Conservation (phyloP, 495 filamentous ascomycete genomes). For the Elaphomyces granulatus region DNA sequence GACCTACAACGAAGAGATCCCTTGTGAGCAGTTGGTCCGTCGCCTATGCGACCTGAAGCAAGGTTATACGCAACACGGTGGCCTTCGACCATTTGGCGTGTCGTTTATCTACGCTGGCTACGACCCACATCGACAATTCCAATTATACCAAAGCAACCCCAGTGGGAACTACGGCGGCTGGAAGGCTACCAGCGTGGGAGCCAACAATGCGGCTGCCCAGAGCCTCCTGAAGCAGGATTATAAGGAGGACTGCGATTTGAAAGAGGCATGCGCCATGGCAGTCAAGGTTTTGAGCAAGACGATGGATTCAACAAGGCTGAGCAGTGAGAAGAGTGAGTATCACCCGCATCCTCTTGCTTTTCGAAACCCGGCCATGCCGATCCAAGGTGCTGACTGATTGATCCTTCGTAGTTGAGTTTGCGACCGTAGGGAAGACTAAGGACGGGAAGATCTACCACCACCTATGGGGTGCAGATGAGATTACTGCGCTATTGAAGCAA, state of each 20-base stretch:
- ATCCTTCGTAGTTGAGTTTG: constrained; percentile 69
- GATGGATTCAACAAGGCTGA: constrained; percentile 97
- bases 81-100: constrained; percentile 93
- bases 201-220: constrained; percentile 96
- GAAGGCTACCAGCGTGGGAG: constrained; percentile 96
- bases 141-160: constrained; percentile 99
- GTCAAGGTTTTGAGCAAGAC: constrained; percentile 99
- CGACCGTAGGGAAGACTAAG: constrained; percentile 90
- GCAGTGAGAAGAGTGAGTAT: constrained; percentile 89
- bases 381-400: constrained; percentile 6
- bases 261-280: constrained; percentile 93
- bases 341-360: not conserved
- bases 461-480: constrained; percentile 94
- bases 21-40: constrained; percentile 96
- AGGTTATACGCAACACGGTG: constrained; percentile 97
- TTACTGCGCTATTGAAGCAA: constrained; percentile 83
- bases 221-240: constrained; percentile 98
- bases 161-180: constrained; percentile 98
- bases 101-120: constrained; percentile 99
- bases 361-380: not conserved
- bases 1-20: constrained; percentile 99
- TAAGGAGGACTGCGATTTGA: constrained; percentile 89
- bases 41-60: constrained; percentile 97
- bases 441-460: constrained; percentile 94
- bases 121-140: constrained; percentile 89